A percentile compares a stretch with the other conserved stretches of the same genome.
These are phyloP conservation scores for Emericellopsis atlantica DNA, from an alignment of 2,329 filamentous ascomycete genomes.

Conservation along the genomic window DNA sequence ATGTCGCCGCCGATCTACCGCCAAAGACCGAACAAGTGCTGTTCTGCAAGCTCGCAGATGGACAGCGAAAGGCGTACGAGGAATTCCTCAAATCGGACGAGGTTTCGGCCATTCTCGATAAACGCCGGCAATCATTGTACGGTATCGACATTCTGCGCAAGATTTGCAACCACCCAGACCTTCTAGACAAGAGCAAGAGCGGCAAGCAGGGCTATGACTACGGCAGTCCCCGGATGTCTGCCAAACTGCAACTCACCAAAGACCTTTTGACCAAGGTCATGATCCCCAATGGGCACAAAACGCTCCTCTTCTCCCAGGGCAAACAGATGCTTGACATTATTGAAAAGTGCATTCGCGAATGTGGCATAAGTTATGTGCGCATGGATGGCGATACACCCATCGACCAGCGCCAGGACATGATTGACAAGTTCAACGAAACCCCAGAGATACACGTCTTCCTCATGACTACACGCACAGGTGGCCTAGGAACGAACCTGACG, in stretches of 20 bases:
- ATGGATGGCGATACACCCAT: conserved; percentile 94
- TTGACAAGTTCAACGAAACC: conserved; percentile 84
- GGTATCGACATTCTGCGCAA: conserved; percentile 89
- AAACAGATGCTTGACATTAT: conserved; percentile 93
- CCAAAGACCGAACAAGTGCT: conserved; percentile 94
- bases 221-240: conserved; percentile 67
- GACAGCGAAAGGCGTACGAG: conserved; percentile 71
- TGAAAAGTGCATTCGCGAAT: conserved; percentile 64
- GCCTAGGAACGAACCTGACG: conserved; percentile 85
- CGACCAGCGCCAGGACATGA: conserved; percentile 75
- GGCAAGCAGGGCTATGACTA: conserved; percentile 58
- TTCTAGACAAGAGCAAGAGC: conserved; percentile 50
- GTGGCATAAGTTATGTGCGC: conserved; percentile 62
- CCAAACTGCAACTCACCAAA: conserved; percentile 93
- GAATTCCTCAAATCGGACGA: conserved; percentile 72
- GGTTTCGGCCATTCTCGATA: conserved; percentile 68
- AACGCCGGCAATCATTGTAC: conserved; percentile 67
- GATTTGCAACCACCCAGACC: conserved; percentile 94
- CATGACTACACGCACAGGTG: conserved; percentile 89
- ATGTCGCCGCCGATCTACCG: conserved; percentile 85
- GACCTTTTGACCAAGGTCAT: conserved; percentile 69
- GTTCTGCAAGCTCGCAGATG: conserved; percentile 76
- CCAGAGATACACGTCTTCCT: conserved; percentile 76
- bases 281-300: conserved; percentile 86
- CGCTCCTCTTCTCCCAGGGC: conserved; percentile 83